phyloP scores from a whole-genome alignment of 768 basidiomycete genomes.

The Mycena capillaripes region DNA sequence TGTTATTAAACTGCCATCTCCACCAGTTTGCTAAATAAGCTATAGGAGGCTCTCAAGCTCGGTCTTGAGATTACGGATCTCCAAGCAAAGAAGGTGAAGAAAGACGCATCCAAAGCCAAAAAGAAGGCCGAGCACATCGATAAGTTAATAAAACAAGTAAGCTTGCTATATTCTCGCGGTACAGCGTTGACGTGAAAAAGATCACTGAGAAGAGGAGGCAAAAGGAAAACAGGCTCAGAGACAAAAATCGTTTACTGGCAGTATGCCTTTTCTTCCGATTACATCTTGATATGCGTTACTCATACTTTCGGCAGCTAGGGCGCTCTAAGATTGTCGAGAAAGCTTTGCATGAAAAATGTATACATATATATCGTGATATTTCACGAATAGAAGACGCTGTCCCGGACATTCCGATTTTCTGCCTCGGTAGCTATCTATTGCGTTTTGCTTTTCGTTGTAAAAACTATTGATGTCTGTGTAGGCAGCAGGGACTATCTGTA shows the following conservation, averaged over 20 bases:
- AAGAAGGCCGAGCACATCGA: slow-evolving; percentile 5
- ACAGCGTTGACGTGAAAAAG: background rate
- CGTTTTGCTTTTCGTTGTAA: background rate
- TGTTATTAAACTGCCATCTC: background rate
- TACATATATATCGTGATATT: slow-evolving; percentile 7
- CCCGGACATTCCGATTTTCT: slow-evolving; percentile 29
- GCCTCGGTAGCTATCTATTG: slow-evolving; percentile 16
- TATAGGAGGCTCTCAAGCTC: slow-evolving; percentile 19
- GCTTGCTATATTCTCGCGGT: background rate
- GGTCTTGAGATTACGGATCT: slow-evolving; percentile 20
- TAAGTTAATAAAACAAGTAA: slow-evolving; percentile 3
- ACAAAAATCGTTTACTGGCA: slow-evolving; percentile 25
- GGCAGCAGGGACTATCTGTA: slow-evolving; percentile 36
- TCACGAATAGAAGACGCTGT: background rate
- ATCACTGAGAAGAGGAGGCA: background rate
- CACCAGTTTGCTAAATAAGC: background rate
- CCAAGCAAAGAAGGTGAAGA: slow-evolving; percentile 17
- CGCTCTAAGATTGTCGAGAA: slow-evolving; percentile 20
- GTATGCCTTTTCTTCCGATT: background rate
- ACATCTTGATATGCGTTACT: background rate
- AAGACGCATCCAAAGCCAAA: slow-evolving; percentile 15
- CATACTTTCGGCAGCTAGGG: slow-evolving; percentile 5
- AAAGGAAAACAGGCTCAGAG: background rate
- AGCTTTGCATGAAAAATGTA: slow-evolving; percentile 15
- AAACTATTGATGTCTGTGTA: background rate